These are phyloP conservation scores for Prosopis cineraria DNA, from an alignment of 306 rosid genomes.

Conservation along the genomic window DNA sequence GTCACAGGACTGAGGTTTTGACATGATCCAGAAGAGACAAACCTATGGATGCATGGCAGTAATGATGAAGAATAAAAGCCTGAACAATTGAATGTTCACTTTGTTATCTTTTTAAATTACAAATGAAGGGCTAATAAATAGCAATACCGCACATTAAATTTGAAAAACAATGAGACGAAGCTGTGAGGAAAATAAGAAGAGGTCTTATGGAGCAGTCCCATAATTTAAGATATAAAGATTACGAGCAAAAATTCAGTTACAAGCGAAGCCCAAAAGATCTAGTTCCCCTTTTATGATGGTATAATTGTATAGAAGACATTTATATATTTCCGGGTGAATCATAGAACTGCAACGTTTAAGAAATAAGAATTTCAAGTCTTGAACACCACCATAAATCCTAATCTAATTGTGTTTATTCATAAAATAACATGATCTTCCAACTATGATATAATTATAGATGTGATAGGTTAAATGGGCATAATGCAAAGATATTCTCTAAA, in stretches of 20 bases:
- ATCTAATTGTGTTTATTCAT: not conserved
- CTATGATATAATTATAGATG: not conserved
- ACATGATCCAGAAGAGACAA: slow-evolving; percentile 15
- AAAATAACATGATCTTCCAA: not conserved
- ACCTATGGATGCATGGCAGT: not conserved
- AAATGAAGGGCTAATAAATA: not conserved
- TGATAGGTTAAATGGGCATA: not conserved
- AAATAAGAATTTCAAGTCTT: not conserved
- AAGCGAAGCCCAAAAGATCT: not conserved
- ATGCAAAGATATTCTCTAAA: not conserved
- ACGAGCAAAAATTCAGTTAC: not conserved
- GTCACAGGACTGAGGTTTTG: not conserved
- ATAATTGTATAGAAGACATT: not conserved
- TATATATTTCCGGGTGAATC: not conserved
- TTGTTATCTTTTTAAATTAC: not conserved
- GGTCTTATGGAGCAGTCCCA: not conserved
- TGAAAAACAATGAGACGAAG: not conserved
- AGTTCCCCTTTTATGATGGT: not conserved
- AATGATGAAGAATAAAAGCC: slow-evolving; percentile 10
- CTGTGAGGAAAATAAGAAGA: not conserved
- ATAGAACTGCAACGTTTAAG: not conserved
- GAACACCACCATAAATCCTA: not conserved
- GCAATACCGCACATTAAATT: not conserved
- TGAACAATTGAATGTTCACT: slow-evolving; percentile 7
- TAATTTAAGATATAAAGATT: not conserved